A percentile compares a stretch with the other conserved stretches of the same genome.
These are phyloP conservation scores for Crotalaria pallida DNA, from an alignment of 306 rosid genomes.

Conservation along the genomic window DNA sequence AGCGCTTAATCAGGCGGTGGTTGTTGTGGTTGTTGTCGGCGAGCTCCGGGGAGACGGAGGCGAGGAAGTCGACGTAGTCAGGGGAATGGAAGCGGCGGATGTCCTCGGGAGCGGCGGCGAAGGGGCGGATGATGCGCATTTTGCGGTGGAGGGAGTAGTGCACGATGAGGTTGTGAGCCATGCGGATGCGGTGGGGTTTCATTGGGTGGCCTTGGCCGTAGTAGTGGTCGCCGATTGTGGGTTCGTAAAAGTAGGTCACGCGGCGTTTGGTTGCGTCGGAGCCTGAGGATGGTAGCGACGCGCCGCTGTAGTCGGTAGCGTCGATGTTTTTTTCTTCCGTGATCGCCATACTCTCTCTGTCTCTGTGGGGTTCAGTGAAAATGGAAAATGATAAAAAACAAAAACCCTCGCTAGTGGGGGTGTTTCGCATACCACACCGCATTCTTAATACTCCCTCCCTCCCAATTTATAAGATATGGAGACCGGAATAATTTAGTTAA, in stretches of 20 bases:
- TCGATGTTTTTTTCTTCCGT: no score
- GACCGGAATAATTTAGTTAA: no score
- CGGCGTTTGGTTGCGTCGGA: constrained; percentile 49
- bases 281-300: constrained; percentile 46
- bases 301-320: constrained; percentile 11
- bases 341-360: no score
- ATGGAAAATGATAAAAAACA: no score
- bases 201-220: constrained; percentile 80
- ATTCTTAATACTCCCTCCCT: no score
- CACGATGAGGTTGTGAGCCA: constrained; percentile 69
- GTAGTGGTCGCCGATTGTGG: constrained; percentile 61
- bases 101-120: constrained; percentile 39
- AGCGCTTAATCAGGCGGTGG: constrained; percentile 54
- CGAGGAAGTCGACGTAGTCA: constrained; percentile 60
- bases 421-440: no score
- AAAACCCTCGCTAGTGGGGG: no score
- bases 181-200: constrained; percentile 74
- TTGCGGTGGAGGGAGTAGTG: constrained; percentile 73
- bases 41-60: constrained; percentile 47
- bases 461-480: no score
- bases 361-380: no score
- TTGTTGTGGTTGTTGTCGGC: constrained; percentile 24
- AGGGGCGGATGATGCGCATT: constrained; percentile 66
- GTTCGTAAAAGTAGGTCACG: constrained; percentile 75
- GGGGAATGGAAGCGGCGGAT: constrained; percentile 56